Evolutionary conservation across 2,329 filamentous ascomycete species (phyloP).

Genomic region (Colletotrichum eleusines): DNA sequence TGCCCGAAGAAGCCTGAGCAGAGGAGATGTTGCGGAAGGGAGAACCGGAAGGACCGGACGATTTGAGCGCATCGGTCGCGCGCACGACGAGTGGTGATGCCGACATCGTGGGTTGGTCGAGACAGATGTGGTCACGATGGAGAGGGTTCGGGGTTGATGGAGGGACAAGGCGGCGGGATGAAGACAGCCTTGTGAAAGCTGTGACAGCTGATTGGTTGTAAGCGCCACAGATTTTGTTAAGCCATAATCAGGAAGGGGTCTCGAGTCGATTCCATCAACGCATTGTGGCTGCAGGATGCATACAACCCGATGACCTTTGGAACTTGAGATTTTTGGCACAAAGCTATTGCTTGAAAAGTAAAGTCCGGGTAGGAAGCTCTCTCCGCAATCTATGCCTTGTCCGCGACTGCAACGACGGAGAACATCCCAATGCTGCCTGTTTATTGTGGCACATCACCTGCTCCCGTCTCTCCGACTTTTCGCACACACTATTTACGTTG

Average conservation of each 20-base stretch:
- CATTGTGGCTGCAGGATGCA: not conserved
- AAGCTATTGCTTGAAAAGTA: too few species aligned
- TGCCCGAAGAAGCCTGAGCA: constrained; percentile 54
- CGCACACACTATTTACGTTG: not conserved
- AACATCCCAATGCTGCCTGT: not conserved
- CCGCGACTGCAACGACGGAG: not conserved
- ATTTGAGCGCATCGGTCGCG: constrained; percentile 51
- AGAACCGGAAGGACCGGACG: constrained; percentile 54
- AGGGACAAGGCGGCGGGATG: constrained; percentile 13
- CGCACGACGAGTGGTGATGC: constrained; percentile 60
- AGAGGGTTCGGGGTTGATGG: constrained; percentile 1
- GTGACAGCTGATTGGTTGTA: constrained; percentile 11
- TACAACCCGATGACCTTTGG: not conserved
- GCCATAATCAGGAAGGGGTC: constrained; percentile 18
- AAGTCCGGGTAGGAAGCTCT: not conserved
- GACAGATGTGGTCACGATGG: constrained; percentile 18
- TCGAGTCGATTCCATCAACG: not conserved
- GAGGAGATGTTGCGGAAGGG: constrained; percentile 59
- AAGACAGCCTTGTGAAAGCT: constrained; percentile 32
- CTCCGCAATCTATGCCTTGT: too few species aligned
- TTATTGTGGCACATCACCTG: not conserved
- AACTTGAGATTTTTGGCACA: not conserved
- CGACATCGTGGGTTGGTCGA: constrained; percentile 53
- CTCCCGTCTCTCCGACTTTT: not conserved
- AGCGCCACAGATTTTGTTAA: not conserved